A percentile compares a stretch with the other conserved stretches of the same genome.
phyloP scores from a whole-genome alignment of 2,329 filamentous ascomycete genomes.

The Escovopsis sp. region DNA sequence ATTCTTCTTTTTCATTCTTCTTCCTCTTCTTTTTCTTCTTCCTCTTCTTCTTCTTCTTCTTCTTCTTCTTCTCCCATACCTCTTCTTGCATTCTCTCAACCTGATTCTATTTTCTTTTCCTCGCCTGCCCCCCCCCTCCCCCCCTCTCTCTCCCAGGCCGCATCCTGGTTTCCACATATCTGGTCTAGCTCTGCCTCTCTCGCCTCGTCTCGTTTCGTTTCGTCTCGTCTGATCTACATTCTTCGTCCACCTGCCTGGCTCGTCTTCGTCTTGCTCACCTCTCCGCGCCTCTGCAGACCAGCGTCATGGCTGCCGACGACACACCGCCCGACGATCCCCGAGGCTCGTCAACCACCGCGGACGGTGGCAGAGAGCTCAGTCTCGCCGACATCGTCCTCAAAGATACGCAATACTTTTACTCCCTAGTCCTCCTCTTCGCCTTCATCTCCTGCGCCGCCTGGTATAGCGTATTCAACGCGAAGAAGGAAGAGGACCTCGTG shows the following conservation, averaged over 20 bases:
- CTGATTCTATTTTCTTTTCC: no score
- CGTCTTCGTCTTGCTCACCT: slow-evolving; percentile 3
- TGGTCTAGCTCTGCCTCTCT: neutral
- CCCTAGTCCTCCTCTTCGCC: slow-evolving; percentile 33
- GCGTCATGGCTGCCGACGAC: slow-evolving; percentile 22
- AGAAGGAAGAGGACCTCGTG: slow-evolving; percentile 31
- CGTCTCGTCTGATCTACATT: neutral
- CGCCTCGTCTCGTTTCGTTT: slow-evolving; percentile 1
- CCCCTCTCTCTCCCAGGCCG: neutral
- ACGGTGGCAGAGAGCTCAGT: slow-evolving; percentile 10
- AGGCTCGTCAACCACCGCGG: slow-evolving; percentile 6
- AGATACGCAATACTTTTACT: slow-evolving; percentile 34
- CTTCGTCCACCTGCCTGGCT: neutral
- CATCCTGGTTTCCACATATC: neutral
- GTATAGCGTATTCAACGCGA: slow-evolving; percentile 37
- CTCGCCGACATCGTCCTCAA: slow-evolving; percentile 28
- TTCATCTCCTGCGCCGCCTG: slow-evolving; percentile 35
- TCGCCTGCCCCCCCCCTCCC: neutral
- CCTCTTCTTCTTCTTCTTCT: slow-evolving; percentile 1
- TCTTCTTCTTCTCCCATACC: neutral
- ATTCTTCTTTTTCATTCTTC: neutral
- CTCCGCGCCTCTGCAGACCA: slow-evolving; percentile 12
- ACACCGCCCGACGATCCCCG: slow-evolving; percentile 13
- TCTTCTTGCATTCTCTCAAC: neutral
- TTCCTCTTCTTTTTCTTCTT: neutral